Evolutionary conservation across 805 yeast species (phyloP), one percentile per base, ranked within the genome.

Genomic region (Wickerhamiella sergipiensis): DNA sequence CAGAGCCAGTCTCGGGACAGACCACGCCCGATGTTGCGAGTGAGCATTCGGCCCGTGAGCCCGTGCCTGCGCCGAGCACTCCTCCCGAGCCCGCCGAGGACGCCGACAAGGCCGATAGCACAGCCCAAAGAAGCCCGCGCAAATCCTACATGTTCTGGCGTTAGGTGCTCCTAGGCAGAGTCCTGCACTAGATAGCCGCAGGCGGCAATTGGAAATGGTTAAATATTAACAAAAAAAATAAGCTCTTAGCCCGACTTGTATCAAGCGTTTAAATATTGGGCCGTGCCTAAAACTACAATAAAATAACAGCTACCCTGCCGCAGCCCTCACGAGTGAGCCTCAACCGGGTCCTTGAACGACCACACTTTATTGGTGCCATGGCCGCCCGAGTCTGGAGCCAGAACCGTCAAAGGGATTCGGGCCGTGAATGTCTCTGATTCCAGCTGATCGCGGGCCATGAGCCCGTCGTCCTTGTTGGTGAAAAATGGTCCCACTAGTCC

Each of bases 301-400:
- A 24, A 24, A 24, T n/a, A 24, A 24, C 26, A 24, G 26, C 26
- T 6, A 8, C n/a, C n/a, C n/a, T n/a, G n/a, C n/a, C n/a, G n/a
- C n/a, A n/a, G n/a, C n/a, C n/a, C n/a, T n/a, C n/a, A n/a, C n/a
- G n/a, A n/a, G n/a, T n/a, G n/a, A n/a, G n/a, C n/a, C 24, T 21
- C 6, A 19, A 12, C 22, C 3, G 12, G 19, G n/a, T 19, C 15
- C 33, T 42, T 46, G 13, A 58, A 48, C 10, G 43, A 31, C 63
- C 63, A 59, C 7, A 49, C 43, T 22, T 57, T 55, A 1, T 53
- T 21, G 13, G 52, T 55, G 10, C 47, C 43, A 45, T 42, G 51
- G 38, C 58, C 57, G 17, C 59, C 57, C 17, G 29, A 40, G 12
- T 43, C 48, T 1, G 60, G 59, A 5, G 62, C 60, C 21, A 59